These are phyloP conservation scores for Withania somnifera DNA, from an alignment of 305 asterid species.

Conservation along the genomic window DNA sequence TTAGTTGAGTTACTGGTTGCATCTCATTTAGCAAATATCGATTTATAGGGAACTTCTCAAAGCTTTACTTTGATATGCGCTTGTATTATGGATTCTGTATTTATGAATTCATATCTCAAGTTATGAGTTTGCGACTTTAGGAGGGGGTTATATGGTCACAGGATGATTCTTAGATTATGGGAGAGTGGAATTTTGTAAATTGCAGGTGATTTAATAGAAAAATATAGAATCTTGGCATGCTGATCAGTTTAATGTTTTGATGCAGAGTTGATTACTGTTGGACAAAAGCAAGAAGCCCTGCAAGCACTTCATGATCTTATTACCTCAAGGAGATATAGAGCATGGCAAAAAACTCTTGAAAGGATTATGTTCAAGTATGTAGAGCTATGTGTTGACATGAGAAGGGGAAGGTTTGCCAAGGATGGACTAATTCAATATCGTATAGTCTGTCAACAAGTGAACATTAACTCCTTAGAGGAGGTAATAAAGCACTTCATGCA, in stretches of 20 bases:
- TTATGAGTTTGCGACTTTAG: background rate
- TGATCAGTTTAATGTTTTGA: background rate
- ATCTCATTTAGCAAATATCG: background rate
- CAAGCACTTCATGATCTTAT: conserved; percentile 89
- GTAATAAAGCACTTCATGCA: conserved; percentile 98
- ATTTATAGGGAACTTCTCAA: background rate
- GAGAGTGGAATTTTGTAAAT: background rate
- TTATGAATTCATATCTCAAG: background rate
- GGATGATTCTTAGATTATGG: background rate
- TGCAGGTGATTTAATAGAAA: background rate
- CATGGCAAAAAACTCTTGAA: conserved; percentile 93
- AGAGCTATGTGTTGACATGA: conserved; percentile 94
- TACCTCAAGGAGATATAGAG: conserved; percentile 87
- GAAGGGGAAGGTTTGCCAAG: conserved; percentile 94
- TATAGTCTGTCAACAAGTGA: conserved; percentile 92
- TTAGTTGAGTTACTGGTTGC: conserved; percentile 10
- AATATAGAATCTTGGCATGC: background rate
- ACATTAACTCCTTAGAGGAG: conserved; percentile 81
- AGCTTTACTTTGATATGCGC: background rate
- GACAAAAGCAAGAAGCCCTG: conserved; percentile 92
- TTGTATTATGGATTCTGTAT: background rate
- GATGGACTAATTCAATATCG: conserved; percentile 97
- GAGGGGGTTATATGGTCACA: background rate
- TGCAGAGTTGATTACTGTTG: conserved; percentile 95
- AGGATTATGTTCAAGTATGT: conserved; percentile 85